Base-by-base conservation (phyloP, 2,329 filamentous ascomycete species). In the Talaromyces pinophilus region DNA sequence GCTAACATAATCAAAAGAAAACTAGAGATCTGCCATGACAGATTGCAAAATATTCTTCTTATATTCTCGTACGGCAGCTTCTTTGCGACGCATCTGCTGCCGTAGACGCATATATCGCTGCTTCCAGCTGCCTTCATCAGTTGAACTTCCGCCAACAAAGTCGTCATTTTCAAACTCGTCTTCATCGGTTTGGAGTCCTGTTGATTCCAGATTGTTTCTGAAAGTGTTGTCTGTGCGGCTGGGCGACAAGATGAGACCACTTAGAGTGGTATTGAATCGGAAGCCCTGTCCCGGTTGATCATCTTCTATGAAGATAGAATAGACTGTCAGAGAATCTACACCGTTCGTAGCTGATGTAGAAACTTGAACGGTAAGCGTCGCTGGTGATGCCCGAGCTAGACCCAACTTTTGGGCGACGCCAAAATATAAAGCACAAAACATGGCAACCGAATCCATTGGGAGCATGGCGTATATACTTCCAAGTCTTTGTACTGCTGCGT, bases 31-130 rank as follows among this genome's bases (percentile, higher is more conserved):
- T 46, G 76, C 75, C 78, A 81, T 80, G n/a, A 81, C 79, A 17
- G 77, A 79, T 68, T 80, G 77, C 17, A 81, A 71, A 35, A 81
- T 79, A 55, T 75, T 79, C 40, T 78, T 78, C 65, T 80, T 80
- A 63, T 80, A 80, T 50, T 79, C 72, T 0, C 75, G 73, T 33
- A 80, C 65, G 25, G 77, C 72, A 15, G 73, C 72, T 13, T 81
- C 79, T 52, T 76, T 77, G 65, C 75, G 79, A 63, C 76, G 75
- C 72, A 77, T 75, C 62, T 80, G 77, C 38, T 73, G 72, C 15
- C 75, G 75, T 22, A 80, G 70, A 38, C 74, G 76, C 67, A 77
- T 62, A 61, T 79, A 80, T 10, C 77, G 74, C 59, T 79, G 77
- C 64, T 78, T 80, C 78, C 79, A 80, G 7, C 73, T 77, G 19